Base-by-base conservation (phyloP, 2,329 filamentous ascomycete species). In the Aspergillaceae sp. region DNA sequence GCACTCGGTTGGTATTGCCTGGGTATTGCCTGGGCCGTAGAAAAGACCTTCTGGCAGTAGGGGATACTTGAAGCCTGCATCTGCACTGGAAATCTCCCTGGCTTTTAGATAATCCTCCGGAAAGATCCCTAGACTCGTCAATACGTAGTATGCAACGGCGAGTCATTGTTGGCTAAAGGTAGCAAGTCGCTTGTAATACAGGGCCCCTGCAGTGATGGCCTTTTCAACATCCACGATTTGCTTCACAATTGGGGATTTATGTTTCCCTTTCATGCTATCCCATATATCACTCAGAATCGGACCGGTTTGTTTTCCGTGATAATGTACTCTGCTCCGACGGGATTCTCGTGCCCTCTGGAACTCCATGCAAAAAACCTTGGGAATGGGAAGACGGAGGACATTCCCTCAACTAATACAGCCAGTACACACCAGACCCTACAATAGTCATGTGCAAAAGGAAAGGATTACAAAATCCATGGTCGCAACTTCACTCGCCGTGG, bases 321-420 rank as follows among this genome's bases (percentile, higher is more conserved):
- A n/a, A n/a, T n/a, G n/a, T 63, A 69, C 52, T 68, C 64, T 36
- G 63, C 63, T 8, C 64, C 62, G 41, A 65, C 56, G 42, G 59
- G 46, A 41, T 65, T 68, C n/a, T n/a, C n/a, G 10, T 65, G 44
- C 36, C 51, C 49, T 38, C 53, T 56, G 43, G 63, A 49, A 10
- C 57, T 62, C 54, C 64, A 68, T 42, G 57, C 50, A 43, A 61
- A 5, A 69, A 8, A 32, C 51, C 46, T 56, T 52, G 1, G 63
- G 64, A 40, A 67, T 59, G 29, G 64, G 63, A 44, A 67, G 40
- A 6, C 46, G 11, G 1, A 56, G 36, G 7, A 43, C 44, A 48
- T 56, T 56, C n/a, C 29, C 50, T 44, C 44, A 52, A 42, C 49
- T 54, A 48, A 30, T 1, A 34, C 40, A 42, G 29, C 55, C 46